Conservation (phyloP, 2,329 filamentous ascomycete species). For the Fusarium luffae region DNA sequence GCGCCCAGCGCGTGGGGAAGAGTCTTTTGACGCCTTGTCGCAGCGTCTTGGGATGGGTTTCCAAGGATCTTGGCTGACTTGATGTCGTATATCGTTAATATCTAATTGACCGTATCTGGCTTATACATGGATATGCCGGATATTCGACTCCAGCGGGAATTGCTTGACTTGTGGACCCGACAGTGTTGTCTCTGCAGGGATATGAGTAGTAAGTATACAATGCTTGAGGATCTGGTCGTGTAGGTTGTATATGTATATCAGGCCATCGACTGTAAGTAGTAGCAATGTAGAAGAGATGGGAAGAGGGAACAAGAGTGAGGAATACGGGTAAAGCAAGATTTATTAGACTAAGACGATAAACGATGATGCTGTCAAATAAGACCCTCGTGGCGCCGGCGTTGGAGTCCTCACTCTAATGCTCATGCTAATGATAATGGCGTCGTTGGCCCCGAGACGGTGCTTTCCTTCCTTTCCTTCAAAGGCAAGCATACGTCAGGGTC, state of each 20-base stretch:
- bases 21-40: constrained; percentile 8
- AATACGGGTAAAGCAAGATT: constrained; percentile 36
- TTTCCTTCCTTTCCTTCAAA: constrained; percentile 26
- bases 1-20: constrained; percentile 11
- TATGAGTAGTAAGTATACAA: not conserved
- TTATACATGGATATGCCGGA: constrained; percentile 22
- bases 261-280: constrained; percentile 9
- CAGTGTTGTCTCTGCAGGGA: constrained; percentile 21
- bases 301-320: not conserved
- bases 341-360: constrained; percentile 29
- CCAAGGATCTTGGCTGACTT: constrained; percentile 23
- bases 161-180: constrained; percentile 28
- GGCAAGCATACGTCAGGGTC: constrained; percentile 39
- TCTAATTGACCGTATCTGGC: constrained; percentile 19
- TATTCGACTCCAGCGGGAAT: constrained; percentile 13
- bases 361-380: constrained; percentile 35
- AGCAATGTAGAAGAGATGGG: not conserved
- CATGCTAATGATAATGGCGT: constrained; percentile 17
- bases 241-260: constrained; percentile 9
- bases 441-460: constrained; percentile 35
- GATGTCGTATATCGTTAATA: constrained; percentile 14
- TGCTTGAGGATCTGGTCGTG: constrained; percentile 4
- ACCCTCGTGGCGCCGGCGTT: constrained; percentile 24
- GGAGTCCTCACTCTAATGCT: constrained; percentile 23
- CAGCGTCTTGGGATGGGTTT: constrained; percentile 6